phyloP scores from a whole-genome alignment of 1,284 basidiomycete genomes.

The Inonotus obliquus region DNA sequence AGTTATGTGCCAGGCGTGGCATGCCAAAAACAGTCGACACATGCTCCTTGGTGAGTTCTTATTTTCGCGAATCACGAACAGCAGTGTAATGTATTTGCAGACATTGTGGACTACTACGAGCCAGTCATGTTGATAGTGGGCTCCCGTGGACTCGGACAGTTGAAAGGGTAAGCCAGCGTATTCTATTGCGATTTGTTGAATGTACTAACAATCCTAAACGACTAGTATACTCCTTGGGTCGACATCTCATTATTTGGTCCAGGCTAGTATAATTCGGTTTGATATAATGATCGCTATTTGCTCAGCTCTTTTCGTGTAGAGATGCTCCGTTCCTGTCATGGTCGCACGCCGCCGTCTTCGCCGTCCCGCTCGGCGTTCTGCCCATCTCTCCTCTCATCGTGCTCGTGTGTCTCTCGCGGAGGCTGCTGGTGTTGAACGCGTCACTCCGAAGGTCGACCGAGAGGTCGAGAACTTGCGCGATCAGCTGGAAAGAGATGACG shows the following conservation, averaged over 20 bases:
- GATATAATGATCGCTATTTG: not conserved
- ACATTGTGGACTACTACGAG: slow-evolving; percentile 87
- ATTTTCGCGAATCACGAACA: not conserved
- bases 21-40: slow-evolving; percentile 90
- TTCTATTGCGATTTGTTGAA: not conserved
- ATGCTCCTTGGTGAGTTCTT: slow-evolving; percentile 71
- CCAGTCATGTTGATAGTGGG: slow-evolving; percentile 96
- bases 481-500: slow-evolving; percentile 62
- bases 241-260: slow-evolving; percentile 95
- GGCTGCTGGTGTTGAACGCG: slow-evolving; percentile 75
- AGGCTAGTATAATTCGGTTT: slow-evolving; percentile 37
- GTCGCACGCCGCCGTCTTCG: slow-evolving; percentile 81
- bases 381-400: slow-evolving; percentile 59
- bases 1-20: slow-evolving; percentile 91
- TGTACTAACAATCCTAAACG: not conserved
- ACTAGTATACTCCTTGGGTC: slow-evolving; percentile 90
- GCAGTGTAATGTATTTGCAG: slow-evolving; percentile 32
- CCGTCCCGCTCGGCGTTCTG: slow-evolving; percentile 59
- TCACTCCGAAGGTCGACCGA: slow-evolving; percentile 66
- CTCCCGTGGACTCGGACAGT: slow-evolving; percentile 82
- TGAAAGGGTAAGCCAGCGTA: slow-evolving; percentile 66
- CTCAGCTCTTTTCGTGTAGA: slow-evolving; percentile 36
- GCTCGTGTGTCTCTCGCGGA: slow-evolving; percentile 81
- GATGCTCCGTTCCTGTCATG: slow-evolving; percentile 90
- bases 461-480: slow-evolving; percentile 69